Conservation (phyloP, 2,329 filamentous ascomycete species). For the Xylaria sp. region DNA sequence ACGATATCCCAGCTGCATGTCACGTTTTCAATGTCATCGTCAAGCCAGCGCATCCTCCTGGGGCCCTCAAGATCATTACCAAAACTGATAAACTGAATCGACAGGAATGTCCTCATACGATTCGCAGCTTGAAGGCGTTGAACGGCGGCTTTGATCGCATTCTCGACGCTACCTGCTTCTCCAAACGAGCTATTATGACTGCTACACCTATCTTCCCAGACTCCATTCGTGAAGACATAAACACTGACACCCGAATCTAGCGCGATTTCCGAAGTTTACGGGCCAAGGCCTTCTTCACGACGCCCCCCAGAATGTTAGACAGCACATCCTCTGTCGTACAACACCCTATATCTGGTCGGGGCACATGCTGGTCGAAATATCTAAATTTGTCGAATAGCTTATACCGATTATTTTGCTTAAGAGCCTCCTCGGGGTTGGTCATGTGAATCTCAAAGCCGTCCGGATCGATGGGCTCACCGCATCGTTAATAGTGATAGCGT, state of each 20-base stretch:
- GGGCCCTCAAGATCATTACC: not conserved
- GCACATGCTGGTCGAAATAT: not conserved
- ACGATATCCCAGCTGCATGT: conserved; percentile 6
- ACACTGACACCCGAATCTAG: conserved; percentile 6
- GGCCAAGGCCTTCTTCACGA: conserved; percentile 1
- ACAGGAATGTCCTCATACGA: not conserved
- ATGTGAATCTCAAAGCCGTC: conserved; percentile 24
- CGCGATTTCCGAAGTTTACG: not conserved
- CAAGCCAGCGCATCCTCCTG: conserved; percentile 8
- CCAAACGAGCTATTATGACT: not conserved
- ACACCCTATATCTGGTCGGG: not conserved
- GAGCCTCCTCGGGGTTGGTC: not conserved
- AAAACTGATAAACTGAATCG: conserved; percentile 25
- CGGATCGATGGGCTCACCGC: conserved; percentile 1
- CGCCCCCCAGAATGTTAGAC: not conserved
- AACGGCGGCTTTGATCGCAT: conserved; percentile 14
- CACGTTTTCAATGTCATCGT: not conserved
- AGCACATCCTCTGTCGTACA: conserved; percentile 18
- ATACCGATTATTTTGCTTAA: not conserved
- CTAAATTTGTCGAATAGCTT: not conserved
- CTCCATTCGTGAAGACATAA: conserved; percentile 26
- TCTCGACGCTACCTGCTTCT: conserved; percentile 22
- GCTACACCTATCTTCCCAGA: conserved; percentile 9
- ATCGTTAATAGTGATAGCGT: not conserved
- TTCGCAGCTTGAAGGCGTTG: not conserved